Base-by-base conservation (phyloP, 768 basidiomycete species). In the Pulveroboletus ravenelii region DNA sequence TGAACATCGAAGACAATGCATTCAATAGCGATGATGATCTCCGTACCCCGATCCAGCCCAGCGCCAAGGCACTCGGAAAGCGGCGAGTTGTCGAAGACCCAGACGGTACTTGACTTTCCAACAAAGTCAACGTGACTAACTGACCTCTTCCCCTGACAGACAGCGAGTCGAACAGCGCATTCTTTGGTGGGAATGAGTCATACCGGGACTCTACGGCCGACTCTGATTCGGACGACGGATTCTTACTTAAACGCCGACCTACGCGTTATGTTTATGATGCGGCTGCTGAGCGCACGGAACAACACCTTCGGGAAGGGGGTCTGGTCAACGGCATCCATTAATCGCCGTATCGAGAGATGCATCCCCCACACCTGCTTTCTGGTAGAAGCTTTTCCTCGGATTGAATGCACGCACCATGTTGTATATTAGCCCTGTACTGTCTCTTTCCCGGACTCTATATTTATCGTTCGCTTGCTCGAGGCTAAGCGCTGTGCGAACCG, bases 221-320 rank as follows among this genome's bases (percentile, higher is more conserved):
- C 38, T 78, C 76, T 25, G 82, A 83, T 42, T 74, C 74, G 10
- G 81, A 81, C 20, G 78, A 79, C 15, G 51, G 58, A 50, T 14
- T 70, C 66, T 59, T 66, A 66, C 35, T 64, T 27, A 61, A 60
- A 54, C 78, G 77, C 42, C 76, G 69, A 17, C 79, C 81, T 3
- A 75, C 81, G 23, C 78, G 78, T 13, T 93, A 86, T 68, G 90
- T 87, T n/a, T 96, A 96, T 65, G 93, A 96, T 63, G 93, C 93
- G 0, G 90, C 85, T 6, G 90, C 90, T 23, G 92, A 95, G 66
- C 79, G 88, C 54, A 81, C 81, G 46, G 72, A 78, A 56, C 75
- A 82, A 70, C 73, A 80, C 50, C 72, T 86, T 47, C 69, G 70
- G 51, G 75, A 80, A 55, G 75, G 68, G 23, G 49, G 41, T 32